Evolutionary conservation across 169 alveolate genomes (phyloP).

Genomic region (Eimeria necatrix): DNA sequence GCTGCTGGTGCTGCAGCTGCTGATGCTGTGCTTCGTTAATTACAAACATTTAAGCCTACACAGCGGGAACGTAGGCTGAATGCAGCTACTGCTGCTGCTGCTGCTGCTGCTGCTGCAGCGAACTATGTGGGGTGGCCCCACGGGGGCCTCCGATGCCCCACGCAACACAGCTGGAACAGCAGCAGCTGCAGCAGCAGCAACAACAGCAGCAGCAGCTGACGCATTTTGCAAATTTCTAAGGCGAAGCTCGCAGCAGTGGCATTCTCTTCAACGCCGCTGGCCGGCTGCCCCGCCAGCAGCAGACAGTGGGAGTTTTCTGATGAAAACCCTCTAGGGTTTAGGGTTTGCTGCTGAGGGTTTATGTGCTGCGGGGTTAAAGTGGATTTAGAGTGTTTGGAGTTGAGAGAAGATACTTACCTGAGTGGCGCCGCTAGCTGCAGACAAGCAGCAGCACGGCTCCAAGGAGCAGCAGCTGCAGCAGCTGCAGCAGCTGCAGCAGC

Average conservation of each 20-base stretch:
- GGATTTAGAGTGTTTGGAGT: too few relatives aligned
- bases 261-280: neutral
- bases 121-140: neutral
- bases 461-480: constrained; percentile 10
- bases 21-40: neutral
- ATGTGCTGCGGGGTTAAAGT: neutral
- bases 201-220: neutral
- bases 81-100: neutral
- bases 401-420: too few relatives aligned
- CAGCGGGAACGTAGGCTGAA: neutral
- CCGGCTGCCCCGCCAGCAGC: constrained; percentile 1
- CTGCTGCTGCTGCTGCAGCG: neutral
- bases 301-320: neutral
- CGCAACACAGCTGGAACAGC: neutral
- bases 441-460: neutral
- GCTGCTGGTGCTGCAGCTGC: neutral
- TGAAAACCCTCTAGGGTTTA: neutral
- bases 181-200: constrained; percentile 11
- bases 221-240: neutral
- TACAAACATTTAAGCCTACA: neutral
- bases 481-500: neutral
- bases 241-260: neutral
- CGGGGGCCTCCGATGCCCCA: neutral
- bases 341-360: neutral
- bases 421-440: too few relatives aligned